Conservation (phyloP, 345 rosid species). For the Linum lewisii region DNA sequence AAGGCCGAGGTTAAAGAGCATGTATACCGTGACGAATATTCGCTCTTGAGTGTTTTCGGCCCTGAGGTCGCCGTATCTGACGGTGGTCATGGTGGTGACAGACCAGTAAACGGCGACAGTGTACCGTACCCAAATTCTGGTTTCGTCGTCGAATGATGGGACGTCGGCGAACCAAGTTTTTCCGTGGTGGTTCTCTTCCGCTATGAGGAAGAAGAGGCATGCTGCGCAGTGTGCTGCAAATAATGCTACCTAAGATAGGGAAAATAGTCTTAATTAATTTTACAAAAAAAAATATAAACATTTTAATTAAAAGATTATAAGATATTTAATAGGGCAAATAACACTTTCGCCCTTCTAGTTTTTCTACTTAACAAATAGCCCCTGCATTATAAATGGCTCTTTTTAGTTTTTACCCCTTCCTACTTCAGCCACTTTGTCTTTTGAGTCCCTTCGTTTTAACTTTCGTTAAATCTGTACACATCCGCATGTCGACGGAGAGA, state of each 20-base stretch:
- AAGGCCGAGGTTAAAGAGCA: constrained; percentile 91
- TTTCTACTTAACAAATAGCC: too few species aligned
- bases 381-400: too few species aligned
- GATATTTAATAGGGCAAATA: too few species aligned
- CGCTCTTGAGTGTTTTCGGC: constrained; percentile 75
- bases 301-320: too few species aligned
- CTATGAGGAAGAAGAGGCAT: constrained; percentile 71
- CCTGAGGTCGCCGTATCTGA: constrained; percentile 90
- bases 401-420: too few species aligned
- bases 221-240: constrained; percentile 77
- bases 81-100: constrained; percentile 91
- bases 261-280: not conserved
- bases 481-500: too few species aligned
- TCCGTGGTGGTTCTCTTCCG: constrained; percentile 62
- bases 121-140: constrained; percentile 57
- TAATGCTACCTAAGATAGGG: constrained; percentile 55
- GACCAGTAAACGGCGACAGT: constrained; percentile 87
- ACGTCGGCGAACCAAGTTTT: constrained; percentile 60
- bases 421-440: too few species aligned
- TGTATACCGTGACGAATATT: constrained; percentile 63
- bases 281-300: too few species aligned
- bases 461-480: too few species aligned
- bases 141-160: constrained; percentile 45
- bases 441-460: too few species aligned
- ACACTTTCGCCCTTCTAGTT: too few species aligned